phyloP scores from a whole-genome alignment of 2,329 filamentous ascomycete genomes.

The Penicillium sp. region DNA sequence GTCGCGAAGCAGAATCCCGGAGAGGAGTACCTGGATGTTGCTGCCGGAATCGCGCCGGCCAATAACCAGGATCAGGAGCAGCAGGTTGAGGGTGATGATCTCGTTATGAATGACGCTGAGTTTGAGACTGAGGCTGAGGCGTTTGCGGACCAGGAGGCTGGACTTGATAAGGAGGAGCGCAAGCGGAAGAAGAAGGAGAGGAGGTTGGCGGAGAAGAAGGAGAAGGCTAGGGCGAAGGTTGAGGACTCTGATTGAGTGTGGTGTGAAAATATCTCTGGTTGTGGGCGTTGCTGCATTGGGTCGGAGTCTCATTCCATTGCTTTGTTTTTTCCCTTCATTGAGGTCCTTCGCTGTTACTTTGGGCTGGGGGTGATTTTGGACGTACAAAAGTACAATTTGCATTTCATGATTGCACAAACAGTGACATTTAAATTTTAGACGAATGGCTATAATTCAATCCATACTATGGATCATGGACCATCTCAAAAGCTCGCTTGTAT shows the following conservation, averaged over 20 bases:
- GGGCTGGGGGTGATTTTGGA: conserved; percentile 8
- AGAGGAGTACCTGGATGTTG: conserved; percentile 39
- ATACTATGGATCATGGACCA: conserved; percentile 8
- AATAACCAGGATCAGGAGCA: conserved; percentile 36
- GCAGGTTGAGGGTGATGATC: conserved; percentile 38
- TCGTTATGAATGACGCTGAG: conserved; percentile 43
- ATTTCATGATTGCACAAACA: conserved; percentile 23
- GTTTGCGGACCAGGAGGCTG: conserved; percentile 40
- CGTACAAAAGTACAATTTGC: conserved; percentile 9
- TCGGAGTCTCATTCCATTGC: conserved; percentile 25
- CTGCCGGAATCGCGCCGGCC: conserved; percentile 30
- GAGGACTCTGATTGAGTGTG: conserved; percentile 25
- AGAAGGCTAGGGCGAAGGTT: conserved; percentile 32
- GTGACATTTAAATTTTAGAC: conserved; percentile 12
- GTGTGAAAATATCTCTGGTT: conserved; percentile 14
- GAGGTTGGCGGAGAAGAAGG: conserved; percentile 45
- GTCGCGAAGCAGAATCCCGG: conserved; percentile 37
- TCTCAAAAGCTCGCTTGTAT: conserved; percentile 2
- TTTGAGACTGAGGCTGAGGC: conserved; percentile 38
- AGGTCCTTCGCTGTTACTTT: conserved; percentile 10
- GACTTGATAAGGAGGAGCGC: conserved; percentile 51
- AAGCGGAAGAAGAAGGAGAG: conserved; percentile 56
- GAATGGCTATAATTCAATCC: conserved; percentile 10
- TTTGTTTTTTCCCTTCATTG: conserved; percentile 12
- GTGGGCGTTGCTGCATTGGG: conserved; percentile 28